A percentile compares a stretch with the other conserved stretches of the same genome.
Evolutionary conservation across 441 rosid genomes (phyloP).

Genomic region (Hypseocharis bilobata): DNA sequence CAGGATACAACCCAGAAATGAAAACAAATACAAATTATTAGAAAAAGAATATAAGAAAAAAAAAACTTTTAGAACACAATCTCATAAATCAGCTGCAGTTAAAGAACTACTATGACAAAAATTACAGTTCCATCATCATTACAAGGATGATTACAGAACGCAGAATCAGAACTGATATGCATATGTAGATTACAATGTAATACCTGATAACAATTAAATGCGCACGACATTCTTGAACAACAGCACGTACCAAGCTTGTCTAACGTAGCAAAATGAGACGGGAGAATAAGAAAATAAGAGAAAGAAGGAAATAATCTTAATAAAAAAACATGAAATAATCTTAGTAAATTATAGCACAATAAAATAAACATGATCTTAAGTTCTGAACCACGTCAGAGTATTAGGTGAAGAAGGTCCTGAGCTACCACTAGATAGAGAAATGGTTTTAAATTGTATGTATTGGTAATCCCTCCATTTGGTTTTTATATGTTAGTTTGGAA

Average conservation of each 20-base stretch:
- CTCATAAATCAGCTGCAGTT: not conserved
- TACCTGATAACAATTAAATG: conserved; percentile 74
- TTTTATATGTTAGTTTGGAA: too few relatives aligned
- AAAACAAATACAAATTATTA: not conserved
- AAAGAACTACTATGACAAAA: not conserved
- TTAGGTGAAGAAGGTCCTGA: too few relatives aligned
- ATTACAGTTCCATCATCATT: not conserved
- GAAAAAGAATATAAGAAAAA: not conserved
- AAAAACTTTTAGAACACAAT: not conserved
- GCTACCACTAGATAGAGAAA: too few relatives aligned
- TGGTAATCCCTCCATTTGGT: too few relatives aligned
- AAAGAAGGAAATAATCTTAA: not conserved
- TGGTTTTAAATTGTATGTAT: too few relatives aligned
- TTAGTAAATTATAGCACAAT: too few relatives aligned
- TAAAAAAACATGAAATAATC: too few relatives aligned
- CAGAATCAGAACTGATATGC: too few relatives aligned
- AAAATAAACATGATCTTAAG: too few relatives aligned
- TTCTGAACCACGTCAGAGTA: too few relatives aligned
- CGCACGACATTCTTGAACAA: conserved; percentile 70
- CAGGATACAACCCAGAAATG: conserved; percentile 17
- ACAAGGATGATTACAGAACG: too few relatives aligned
- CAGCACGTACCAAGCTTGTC: conserved; percentile 91
- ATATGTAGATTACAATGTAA: conserved; percentile 10
- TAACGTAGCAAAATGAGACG: conserved; percentile 24
- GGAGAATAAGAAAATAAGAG: not conserved